Percentiles rank a stretch among this genome's conserved stretches.
phyloP scores from a whole-genome alignment of 176 grass and related monocot genomes.

The Leersia perrieri region DNA sequence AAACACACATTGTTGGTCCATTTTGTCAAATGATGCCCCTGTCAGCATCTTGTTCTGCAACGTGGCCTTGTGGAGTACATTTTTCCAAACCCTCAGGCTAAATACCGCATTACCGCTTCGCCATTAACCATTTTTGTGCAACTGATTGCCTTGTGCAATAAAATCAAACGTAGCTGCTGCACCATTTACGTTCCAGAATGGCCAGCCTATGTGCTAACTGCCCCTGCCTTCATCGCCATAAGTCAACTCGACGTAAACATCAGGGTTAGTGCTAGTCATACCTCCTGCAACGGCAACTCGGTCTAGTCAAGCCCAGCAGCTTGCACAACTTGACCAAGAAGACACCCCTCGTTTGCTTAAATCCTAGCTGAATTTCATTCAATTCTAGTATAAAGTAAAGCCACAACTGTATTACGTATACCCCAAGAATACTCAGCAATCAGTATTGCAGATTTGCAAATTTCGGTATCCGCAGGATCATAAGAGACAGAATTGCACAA shows the following conservation, averaged over 20 bases:
- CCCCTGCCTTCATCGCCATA: neutral
- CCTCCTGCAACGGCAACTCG: neutral
- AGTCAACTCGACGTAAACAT: neutral
- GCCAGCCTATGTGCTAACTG: neutral
- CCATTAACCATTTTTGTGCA: no score
- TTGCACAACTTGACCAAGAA: neutral
- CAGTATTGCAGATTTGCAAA: neutral
- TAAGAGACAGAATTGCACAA: neutral
- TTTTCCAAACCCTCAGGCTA: neutral
- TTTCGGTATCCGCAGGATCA: neutral
- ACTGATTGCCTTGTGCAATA: no score
- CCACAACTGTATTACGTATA: neutral
- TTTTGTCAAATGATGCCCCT: neutral
- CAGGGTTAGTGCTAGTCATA: neutral
- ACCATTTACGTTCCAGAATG: no score
- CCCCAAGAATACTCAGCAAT: neutral
- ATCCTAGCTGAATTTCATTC: neutral
- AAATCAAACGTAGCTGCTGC: neutral
- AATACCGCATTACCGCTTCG: no score
- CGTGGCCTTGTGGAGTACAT: neutral
- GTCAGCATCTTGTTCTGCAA: neutral
- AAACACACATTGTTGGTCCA: neutral
- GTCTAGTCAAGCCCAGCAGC: conserved; percentile 14
- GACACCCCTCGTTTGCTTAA: neutral
- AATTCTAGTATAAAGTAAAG: neutral